phyloP scores from a whole-genome alignment of 176 grass and related monocot genomes.

The Oryza glumipatula region DNA sequence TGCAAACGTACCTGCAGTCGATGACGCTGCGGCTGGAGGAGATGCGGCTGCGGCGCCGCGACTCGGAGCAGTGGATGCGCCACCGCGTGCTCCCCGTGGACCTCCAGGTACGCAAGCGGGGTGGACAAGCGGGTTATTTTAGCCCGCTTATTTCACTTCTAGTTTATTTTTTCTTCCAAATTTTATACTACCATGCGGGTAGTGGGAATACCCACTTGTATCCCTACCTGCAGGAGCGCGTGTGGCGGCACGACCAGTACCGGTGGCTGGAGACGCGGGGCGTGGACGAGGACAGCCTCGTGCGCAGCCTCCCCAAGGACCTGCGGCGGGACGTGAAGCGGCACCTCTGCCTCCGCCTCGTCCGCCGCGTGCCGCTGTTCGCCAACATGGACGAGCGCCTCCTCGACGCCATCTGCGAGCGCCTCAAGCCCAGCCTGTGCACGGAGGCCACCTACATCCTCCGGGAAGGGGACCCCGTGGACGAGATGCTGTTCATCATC shows the following conservation, averaged over 20 bases:
- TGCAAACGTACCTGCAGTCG: constrained; percentile 93
- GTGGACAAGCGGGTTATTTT: too few relatives aligned
- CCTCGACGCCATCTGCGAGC: constrained; percentile 76
- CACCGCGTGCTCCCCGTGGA: constrained; percentile 66
- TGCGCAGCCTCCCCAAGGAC: constrained; percentile 57
- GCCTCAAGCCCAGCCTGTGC: constrained; percentile 70
- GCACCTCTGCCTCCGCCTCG: constrained; percentile 72
- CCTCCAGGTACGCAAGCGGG: too few relatives aligned
- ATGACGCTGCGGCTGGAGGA: constrained; percentile 65
- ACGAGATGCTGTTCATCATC: constrained; percentile 88
- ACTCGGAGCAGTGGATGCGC: constrained; percentile 82
- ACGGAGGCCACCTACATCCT: constrained; percentile 71
- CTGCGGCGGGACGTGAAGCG: constrained; percentile 72
- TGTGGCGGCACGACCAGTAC: constrained; percentile 76
- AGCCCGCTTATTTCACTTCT: too few relatives aligned
- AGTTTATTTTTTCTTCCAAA: too few relatives aligned
- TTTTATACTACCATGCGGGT: too few relatives aligned
- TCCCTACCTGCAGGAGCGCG: constrained; percentile 42
- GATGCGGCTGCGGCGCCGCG: constrained; percentile 61
- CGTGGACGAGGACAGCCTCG: constrained; percentile 69
- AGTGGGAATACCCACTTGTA: too few relatives aligned
- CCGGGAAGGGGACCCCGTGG: constrained; percentile 62
- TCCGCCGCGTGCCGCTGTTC: constrained; percentile 69
- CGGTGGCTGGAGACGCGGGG: constrained; percentile 77
- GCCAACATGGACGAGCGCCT: constrained; percentile 83